Base-by-base conservation (phyloP, 2,329 filamentous ascomycete genomes). In the Penicillium vulpinum region DNA sequence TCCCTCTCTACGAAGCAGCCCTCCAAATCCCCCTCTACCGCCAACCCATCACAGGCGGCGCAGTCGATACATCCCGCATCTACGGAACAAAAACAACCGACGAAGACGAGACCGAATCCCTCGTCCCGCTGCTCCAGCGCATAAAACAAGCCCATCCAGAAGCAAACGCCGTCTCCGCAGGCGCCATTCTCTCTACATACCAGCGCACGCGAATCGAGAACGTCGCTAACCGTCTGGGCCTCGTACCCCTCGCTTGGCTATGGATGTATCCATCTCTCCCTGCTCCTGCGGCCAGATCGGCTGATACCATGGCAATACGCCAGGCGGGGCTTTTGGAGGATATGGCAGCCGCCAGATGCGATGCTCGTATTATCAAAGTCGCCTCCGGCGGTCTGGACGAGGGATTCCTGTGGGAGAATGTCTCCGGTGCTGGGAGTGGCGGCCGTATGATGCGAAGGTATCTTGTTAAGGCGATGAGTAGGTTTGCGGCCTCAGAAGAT, bases 201-300 rank as follows among this genome's bases (percentile, higher is more conserved):
- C 94, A 99, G 77, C 88, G 94, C 55, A 97, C 93, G 1, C 83
- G 94, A n/a, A 89, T 99, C 48, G 94, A 99, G 77, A 93, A 90
- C 56, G 88, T 97, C 11, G 92, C 92, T 11, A 71, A 87, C n/a
- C 83, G 94, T 16, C 81, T 97, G n/a, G 89, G 89, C 2, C 83
- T 99, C 13, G 83, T 83, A 0, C 91, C 94, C 15, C 80, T 99
- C 28, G 89, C 92, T 7, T 97, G 88, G 76, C 79, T 99, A 47
- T 99, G 94, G 94, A 90, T 96, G 78, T 97, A 90, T 75, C 90
- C 92, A 1, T 76, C 83, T 45, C 80, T 97, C 3, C 88, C 89
- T 3, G 77, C 76, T 8, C 76, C 79, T 2, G 61, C 26, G 16
- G 74, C 74, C 47, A 51, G 68, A 9, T 28, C 29, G 2, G 56